Evolutionary conservation across 495 filamentous ascomycete species (phyloP).

Genomic region (Aspergillus campestris): DNA sequence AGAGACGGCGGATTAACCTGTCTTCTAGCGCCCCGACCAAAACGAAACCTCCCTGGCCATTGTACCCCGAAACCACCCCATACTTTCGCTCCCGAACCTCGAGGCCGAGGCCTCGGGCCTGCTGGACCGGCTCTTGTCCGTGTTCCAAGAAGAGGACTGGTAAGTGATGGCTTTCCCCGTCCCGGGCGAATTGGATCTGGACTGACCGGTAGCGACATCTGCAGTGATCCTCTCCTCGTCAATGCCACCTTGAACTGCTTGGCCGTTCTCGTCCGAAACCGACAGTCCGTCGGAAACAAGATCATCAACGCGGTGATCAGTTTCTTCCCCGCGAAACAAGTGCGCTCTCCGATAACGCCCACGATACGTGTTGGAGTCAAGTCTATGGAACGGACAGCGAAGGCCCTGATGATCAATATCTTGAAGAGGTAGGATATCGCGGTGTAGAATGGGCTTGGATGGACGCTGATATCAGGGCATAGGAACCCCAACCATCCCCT

Average conservation of each 20-base stretch:
- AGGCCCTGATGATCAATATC: constrained; percentile 72
- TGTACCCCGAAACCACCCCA: constrained; percentile 71
- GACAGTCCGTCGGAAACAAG: constrained; percentile 71
- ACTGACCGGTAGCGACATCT: constrained; percentile 5
- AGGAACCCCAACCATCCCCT: constrained; percentile 67
- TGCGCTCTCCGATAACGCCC: constrained; percentile 66
- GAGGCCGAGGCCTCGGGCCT: constrained; percentile 88
- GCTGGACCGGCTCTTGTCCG: constrained; percentile 78
- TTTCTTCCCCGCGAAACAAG: constrained; percentile 81
- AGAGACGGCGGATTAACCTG: not conserved
- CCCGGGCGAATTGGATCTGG: not conserved
- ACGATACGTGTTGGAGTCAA: constrained; percentile 72
- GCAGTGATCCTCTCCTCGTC: constrained; percentile 78
- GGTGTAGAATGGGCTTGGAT: not conserved
- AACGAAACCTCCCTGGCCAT: constrained; percentile 82
- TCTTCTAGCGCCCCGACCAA: constrained; percentile 60
- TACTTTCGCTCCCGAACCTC: constrained; percentile 67
- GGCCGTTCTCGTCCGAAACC: constrained; percentile 66
- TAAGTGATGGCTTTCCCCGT: constrained; percentile 27
- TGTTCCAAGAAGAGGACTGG: constrained; percentile 80
- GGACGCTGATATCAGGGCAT: constrained; percentile 4
- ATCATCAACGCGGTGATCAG: constrained; percentile 78
- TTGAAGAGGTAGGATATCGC: constrained; percentile 52
- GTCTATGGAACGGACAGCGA: constrained; percentile 89
- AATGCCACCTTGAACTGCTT: constrained; percentile 89